phyloP scores from a whole-genome alignment of 1,284 basidiomycete genomes.

The Leccinum pachyderme region DNA sequence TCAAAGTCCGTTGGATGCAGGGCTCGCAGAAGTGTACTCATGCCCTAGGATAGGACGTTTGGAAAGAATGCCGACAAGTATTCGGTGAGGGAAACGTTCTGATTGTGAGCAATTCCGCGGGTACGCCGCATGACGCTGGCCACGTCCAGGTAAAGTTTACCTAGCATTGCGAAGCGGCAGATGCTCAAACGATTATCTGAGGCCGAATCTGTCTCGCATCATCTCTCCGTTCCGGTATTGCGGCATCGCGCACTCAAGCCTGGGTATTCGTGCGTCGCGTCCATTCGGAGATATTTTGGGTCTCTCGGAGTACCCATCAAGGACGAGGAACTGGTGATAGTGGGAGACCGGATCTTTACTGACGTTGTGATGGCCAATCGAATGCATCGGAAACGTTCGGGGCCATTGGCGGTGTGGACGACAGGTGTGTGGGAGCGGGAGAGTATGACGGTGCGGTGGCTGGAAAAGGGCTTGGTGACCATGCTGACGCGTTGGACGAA shows the following conservation, averaged over 20 bases:
- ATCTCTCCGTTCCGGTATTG: constrained; percentile 81
- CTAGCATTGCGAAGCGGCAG: not conserved
- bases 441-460: constrained; percentile 54
- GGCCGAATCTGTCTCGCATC: constrained; percentile 83
- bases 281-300: constrained; percentile 53
- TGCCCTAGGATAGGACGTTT: constrained; percentile 56
- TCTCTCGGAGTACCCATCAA: constrained; percentile 43
- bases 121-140: constrained; percentile 75
- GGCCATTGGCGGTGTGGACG: constrained; percentile 68
- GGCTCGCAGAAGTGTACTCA: constrained; percentile 8
- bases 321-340: constrained; percentile 68
- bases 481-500: constrained; percentile 1
- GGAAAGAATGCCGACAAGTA: constrained; percentile 67
- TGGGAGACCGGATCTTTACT: constrained; percentile 91
- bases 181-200: constrained; percentile 31
- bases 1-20: constrained; percentile 47
- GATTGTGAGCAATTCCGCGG: constrained; percentile 93
- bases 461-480: constrained; percentile 51
- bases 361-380: constrained; percentile 87
- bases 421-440: constrained; percentile 67
- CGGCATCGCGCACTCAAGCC: constrained; percentile 73
- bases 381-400: constrained; percentile 41
- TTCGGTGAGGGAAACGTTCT: constrained; percentile 84
- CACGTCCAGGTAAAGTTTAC: constrained; percentile 65
- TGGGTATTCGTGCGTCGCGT: constrained; percentile 52